Conservation (phyloP, 1,139 yeast genomes). For the Hansenula lynferdii region DNA sequence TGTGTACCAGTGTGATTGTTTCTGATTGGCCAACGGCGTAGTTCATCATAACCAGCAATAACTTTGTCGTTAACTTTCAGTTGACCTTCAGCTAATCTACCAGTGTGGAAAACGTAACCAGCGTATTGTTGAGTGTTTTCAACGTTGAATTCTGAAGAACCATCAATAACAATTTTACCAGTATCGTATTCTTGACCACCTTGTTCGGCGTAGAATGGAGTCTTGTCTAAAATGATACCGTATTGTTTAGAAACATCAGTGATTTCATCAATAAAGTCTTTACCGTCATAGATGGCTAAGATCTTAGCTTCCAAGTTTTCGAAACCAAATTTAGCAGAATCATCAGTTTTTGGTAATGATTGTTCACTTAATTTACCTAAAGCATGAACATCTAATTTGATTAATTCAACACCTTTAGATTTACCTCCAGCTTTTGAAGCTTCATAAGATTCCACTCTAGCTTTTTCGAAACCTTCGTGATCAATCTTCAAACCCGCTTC, state of each 20-base stretch:
- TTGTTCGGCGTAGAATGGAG: constrained; percentile 97
- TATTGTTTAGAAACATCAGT: constrained; percentile 46
- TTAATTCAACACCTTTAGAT: constrained; percentile 47
- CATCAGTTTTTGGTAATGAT: constrained; percentile 77
- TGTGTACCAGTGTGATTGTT: constrained; percentile 99
- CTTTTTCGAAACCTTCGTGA: constrained; percentile 85
- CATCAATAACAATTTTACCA: constrained; percentile 89
- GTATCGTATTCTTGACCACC: constrained; percentile 99
- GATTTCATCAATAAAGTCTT: constrained; percentile 48
- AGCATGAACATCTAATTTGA: constrained; percentile 89
- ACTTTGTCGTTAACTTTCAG: constrained; percentile 64
- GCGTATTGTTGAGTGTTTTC: constrained; percentile 89
- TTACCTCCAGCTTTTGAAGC: constrained; percentile 91
- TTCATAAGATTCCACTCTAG: constrained; percentile 83
- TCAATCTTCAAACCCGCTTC: constrained; percentile 95
- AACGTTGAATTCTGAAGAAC: constrained; percentile 80
- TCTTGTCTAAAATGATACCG: constrained; percentile 81
- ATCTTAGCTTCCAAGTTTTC: constrained; percentile 60
- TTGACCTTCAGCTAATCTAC: constrained; percentile 72
- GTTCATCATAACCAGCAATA: constrained; percentile 85
- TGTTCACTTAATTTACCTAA: constrained; percentile 61
- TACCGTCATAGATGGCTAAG: constrained; percentile 69
- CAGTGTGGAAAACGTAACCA: constrained; percentile 95
- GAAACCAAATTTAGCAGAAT: constrained; percentile 64
- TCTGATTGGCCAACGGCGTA: constrained; percentile 95